Percentiles rank a stretch among this genome's conserved stretches.
phyloP scores from a whole-genome alignment of 768 basidiomycete species.

The Tulasnella sp. region DNA sequence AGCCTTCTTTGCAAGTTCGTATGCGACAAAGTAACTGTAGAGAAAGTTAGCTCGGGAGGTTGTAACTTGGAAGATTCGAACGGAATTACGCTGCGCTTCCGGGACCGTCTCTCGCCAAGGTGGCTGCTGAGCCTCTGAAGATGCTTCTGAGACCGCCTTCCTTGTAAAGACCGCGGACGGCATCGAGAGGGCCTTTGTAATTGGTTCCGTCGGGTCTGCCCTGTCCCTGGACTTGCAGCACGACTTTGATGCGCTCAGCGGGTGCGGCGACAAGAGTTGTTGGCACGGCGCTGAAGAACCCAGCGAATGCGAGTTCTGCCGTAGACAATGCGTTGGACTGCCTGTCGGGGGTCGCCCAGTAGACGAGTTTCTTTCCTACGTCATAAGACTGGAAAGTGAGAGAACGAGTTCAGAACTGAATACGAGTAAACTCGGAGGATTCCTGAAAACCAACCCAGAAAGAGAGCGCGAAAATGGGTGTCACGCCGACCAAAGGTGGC shows the following conservation, averaged over 20 bases:
- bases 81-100: slow-evolving; percentile 86
- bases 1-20: slow-evolving; percentile 87
- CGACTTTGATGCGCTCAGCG: slow-evolving; percentile 93
- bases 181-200: slow-evolving; percentile 91
- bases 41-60: background rate
- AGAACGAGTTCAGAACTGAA: background rate
- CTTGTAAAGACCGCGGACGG: slow-evolving; percentile 81
- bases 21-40: slow-evolving; percentile 89
- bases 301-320: slow-evolving; percentile 82
- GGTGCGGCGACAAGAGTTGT: slow-evolving; percentile 91
- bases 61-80: background rate
- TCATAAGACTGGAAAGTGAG: slow-evolving; percentile 77
- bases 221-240: slow-evolving; percentile 65
- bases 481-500: slow-evolving; percentile 89
- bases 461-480: slow-evolving; percentile 95
- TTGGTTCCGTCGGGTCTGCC: slow-evolving; percentile 73
- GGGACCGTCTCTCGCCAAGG: slow-evolving; percentile 89
- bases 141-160: slow-evolving; percentile 92
- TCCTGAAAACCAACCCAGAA: slow-evolving; percentile 74
- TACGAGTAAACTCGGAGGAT: background rate
- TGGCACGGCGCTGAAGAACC: slow-evolving; percentile 91
- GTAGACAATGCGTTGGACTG: slow-evolving; percentile 59
- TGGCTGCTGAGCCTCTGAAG: slow-evolving; percentile 90
- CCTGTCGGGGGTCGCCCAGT: slow-evolving; percentile 73
- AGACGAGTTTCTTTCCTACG: slow-evolving; percentile 82